Evolutionary conservation across 1,284 basidiomycete genomes (phyloP).

Genomic region (Vanrija sp.): DNA sequence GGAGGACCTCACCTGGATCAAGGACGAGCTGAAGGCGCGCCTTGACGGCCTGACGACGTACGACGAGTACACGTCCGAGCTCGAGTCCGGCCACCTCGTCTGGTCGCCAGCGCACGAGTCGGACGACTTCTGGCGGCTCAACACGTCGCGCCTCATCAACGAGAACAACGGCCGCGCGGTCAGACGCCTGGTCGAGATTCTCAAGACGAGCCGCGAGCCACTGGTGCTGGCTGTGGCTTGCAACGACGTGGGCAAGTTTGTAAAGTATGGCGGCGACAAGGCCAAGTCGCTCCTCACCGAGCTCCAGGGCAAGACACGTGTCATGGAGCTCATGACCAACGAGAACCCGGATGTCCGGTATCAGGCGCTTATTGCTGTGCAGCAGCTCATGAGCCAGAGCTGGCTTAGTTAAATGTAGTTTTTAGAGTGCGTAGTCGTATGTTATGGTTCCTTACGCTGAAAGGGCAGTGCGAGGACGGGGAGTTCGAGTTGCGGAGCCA

Average conservation of each 20-base stretch:
- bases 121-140: conserved; percentile 97
- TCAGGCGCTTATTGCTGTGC: conserved; percentile 65
- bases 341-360: conserved; percentile 85
- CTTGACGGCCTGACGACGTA: conserved; percentile 82
- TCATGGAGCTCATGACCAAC: conserved; percentile 94
- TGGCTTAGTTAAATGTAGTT: conserved; percentile 9
- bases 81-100: conserved; percentile 81
- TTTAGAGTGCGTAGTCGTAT: not conserved
- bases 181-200: conserved; percentile 69
- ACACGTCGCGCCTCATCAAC: conserved; percentile 80
- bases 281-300: conserved; percentile 86
- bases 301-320: conserved; percentile 78
- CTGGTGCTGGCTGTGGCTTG: conserved; percentile 79
- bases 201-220: conserved; percentile 68
- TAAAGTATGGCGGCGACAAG: conserved; percentile 74
- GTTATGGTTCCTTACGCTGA: too few relatives aligned
- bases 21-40: conserved; percentile 71
- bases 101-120: conserved; percentile 96
- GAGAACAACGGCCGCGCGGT: conserved; percentile 75
- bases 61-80: conserved; percentile 91
- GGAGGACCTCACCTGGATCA: conserved; percentile 83
- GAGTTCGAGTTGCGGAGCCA: too few relatives aligned
- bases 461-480: too few relatives aligned
- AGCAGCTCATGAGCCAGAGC: conserved; percentile 47
- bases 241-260: conserved; percentile 90